Conservation (phyloP, 768 basidiomycete species). For the Phallus indusiatus region DNA sequence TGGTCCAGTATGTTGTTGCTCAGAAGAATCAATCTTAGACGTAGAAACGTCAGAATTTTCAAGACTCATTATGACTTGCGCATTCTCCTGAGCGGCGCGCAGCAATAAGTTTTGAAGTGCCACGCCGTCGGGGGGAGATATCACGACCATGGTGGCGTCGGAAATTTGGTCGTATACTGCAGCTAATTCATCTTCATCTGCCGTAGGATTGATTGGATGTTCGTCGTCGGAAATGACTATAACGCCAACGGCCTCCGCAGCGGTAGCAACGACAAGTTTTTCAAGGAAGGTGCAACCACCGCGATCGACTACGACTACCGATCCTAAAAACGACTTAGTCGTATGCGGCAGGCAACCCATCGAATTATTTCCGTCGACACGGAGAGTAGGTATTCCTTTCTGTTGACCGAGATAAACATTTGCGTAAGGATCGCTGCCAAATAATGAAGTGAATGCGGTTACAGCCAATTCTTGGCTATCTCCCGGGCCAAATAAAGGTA, state of each 20-base stretch:
- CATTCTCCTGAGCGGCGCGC: slow-evolving; percentile 34
- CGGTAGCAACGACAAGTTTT: slow-evolving; percentile 62
- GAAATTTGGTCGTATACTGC: slow-evolving; percentile 43
- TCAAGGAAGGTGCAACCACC: slow-evolving; percentile 85
- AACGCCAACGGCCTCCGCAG: slow-evolving; percentile 68
- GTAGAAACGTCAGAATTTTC: slow-evolving; percentile 28
- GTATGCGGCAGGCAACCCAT: slow-evolving; percentile 54
- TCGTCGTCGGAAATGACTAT: slow-evolving; percentile 66
- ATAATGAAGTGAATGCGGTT: slow-evolving; percentile 55
- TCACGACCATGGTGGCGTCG: slow-evolving; percentile 49
- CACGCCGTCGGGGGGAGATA: slow-evolving; percentile 44
- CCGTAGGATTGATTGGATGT: slow-evolving; percentile 53
- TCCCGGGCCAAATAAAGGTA: slow-evolving; percentile 29
- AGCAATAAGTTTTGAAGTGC: slow-evolving; percentile 48
- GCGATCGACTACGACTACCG: slow-evolving; percentile 51
- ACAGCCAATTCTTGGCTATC: slow-evolving; percentile 40
- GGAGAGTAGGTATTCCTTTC: slow-evolving; percentile 47
- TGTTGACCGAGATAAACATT: slow-evolving; percentile 12
- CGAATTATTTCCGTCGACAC: slow-evolving; percentile 36
- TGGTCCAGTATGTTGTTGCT: neutral
- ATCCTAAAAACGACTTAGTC: slow-evolving; percentile 31
- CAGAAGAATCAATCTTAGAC: slow-evolving; percentile 7
- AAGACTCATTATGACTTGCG: slow-evolving; percentile 41
- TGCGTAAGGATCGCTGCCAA: slow-evolving; percentile 53
- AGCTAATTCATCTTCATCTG: slow-evolving; percentile 44